Evolutionary conservation across 192 early-diverging fungal genomes (phyloP).

Genomic region (Lobulomyces angularis): DNA sequence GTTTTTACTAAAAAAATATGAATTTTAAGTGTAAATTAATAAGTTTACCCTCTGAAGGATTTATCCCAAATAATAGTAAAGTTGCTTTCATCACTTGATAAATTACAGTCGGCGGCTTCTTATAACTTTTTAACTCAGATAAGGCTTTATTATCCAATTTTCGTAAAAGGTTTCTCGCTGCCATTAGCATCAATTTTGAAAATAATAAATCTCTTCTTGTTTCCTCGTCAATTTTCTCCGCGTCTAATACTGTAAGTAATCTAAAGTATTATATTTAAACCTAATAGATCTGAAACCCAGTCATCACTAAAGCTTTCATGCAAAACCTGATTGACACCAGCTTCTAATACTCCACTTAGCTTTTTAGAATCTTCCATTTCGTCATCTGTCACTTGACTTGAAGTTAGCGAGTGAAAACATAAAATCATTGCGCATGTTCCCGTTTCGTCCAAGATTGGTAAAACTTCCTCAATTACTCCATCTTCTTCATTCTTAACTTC

Average conservation of each 20-base stretch:
- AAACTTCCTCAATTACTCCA: no score
- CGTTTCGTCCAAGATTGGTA: no score
- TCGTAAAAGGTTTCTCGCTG: conserved; percentile 17
- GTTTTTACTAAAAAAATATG: conserved; percentile 15
- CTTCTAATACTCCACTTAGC: conserved; percentile 11
- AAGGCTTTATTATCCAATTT: conserved; percentile 28
- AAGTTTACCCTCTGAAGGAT: conserved; percentile 29
- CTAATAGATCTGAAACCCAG: background rate
- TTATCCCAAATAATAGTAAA: conserved; percentile 40
- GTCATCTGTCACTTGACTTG: conserved; percentile 5
- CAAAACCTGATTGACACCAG: no score
- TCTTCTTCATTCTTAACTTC: no score
- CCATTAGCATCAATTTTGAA: conserved; percentile 34
- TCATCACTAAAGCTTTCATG: no score
- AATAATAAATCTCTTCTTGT: conserved; percentile 31
- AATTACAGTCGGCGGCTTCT: conserved; percentile 35
- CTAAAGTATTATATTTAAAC: background rate
- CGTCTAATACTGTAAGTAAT: conserved; percentile 16
- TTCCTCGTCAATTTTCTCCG: conserved; percentile 31
- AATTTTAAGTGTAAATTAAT: conserved; percentile 14
- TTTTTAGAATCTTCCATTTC: conserved; percentile 23
- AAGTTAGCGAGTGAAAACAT: conserved; percentile 4
- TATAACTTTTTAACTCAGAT: conserved; percentile 40
- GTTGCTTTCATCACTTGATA: conserved; percentile 39
- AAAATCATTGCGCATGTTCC: no score